Conservation (phyloP, 371 early-diverging fungal genomes). For the Syncephalastrum sp. region DNA sequence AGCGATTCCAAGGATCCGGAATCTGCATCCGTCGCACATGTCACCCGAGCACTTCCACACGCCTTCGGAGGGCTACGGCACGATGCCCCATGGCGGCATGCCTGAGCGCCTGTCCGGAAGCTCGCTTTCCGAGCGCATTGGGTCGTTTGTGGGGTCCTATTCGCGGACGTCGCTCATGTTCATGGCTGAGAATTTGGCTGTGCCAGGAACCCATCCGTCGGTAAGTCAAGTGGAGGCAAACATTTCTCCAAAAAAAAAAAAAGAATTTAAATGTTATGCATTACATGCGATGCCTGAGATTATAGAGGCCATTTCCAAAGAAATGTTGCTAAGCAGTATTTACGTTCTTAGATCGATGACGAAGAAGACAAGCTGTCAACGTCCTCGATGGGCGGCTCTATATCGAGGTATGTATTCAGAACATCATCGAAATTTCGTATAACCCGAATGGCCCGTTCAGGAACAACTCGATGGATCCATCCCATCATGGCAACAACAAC, state of each 20-base stretch:
- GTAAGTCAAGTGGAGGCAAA: slow-evolving; percentile 4
- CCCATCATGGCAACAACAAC: no score
- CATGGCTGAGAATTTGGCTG: slow-evolving; percentile 50
- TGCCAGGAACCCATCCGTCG: slow-evolving; percentile 17
- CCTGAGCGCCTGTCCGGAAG: slow-evolving; percentile 10
- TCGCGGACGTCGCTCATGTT: slow-evolving; percentile 47
- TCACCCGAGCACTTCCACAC: slow-evolving; percentile 13
- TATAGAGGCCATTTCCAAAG: no score
- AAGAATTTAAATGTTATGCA: no score
- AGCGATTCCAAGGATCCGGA: slow-evolving; percentile 26
- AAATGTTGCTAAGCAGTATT: not conserved
- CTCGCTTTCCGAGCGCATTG: slow-evolving; percentile 24
- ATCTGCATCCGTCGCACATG: slow-evolving; percentile 40
- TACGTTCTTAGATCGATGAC: slow-evolving; percentile 22
- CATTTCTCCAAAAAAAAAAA: no score
- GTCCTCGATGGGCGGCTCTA: slow-evolving; percentile 19
- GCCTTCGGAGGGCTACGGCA: no score
- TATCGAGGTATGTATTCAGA: slow-evolving; percentile 13
- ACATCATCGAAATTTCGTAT: no score
- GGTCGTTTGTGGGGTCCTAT: slow-evolving; percentile 50
- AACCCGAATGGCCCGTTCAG: no score
- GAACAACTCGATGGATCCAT: no score
- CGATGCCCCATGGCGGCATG: not conserved
- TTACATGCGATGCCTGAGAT: no score
- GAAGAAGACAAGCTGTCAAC: slow-evolving; percentile 30